Evolutionary conservation across 331 rosid species (phyloP).

Genomic region (Arachis monticola): DNA sequence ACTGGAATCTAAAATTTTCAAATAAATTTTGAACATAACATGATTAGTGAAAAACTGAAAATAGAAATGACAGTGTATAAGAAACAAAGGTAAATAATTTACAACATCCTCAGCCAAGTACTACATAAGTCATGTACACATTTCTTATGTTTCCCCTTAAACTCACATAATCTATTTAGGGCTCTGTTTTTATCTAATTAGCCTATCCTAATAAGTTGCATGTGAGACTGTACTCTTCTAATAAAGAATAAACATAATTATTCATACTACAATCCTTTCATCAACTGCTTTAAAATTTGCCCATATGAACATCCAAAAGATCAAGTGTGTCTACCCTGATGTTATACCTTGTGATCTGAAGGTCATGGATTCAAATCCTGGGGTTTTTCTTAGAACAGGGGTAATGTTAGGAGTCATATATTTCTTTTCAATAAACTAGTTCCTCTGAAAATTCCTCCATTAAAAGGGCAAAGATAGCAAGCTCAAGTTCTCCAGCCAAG

Average conservation of each 20-base stretch:
- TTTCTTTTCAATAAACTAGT: conserved; percentile 39
- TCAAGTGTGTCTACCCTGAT: not conserved
- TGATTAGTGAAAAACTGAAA: conserved; percentile 7
- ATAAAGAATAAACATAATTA: conserved; percentile 39
- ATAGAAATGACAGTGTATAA: conserved; percentile 41
- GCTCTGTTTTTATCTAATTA: conserved; percentile 41
- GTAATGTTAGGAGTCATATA: too few species aligned
- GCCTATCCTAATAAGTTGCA: conserved; percentile 51
- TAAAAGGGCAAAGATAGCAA: conserved; percentile 60
- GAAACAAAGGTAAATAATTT: conserved; percentile 45
- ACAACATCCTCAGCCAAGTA: conserved; percentile 43
- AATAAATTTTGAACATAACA: too few species aligned
- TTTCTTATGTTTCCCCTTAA: conserved; percentile 40
- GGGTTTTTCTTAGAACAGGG: too few species aligned
- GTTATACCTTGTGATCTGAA: not conserved
- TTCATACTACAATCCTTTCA: conserved; percentile 34
- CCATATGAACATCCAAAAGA: conserved; percentile 1
- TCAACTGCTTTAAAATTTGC: conserved; percentile 35
- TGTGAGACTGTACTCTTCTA: conserved; percentile 54
- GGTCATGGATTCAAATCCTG: too few species aligned
- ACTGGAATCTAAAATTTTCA: too few species aligned
- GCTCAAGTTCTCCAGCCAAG: conserved; percentile 64
- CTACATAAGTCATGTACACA: conserved; percentile 59
- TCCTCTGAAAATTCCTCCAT: conserved; percentile 75
- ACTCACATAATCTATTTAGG: conserved; percentile 24